Base-by-base conservation (phyloP, 768 basidiomycete genomes). In the Pleurotus tuoliensis region DNA sequence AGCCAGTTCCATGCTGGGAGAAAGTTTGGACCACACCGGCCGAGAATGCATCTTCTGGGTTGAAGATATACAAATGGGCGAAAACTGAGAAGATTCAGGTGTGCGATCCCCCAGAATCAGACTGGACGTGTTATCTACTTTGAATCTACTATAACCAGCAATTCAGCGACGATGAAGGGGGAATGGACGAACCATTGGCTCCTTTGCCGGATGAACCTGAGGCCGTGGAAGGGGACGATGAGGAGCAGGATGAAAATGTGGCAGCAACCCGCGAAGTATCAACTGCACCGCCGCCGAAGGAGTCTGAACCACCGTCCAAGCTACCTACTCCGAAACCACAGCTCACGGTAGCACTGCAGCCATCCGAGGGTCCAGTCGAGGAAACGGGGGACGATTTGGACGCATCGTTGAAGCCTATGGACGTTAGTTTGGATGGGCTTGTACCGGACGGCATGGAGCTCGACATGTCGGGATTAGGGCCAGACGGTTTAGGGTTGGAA, bases 1-100 rank as follows among this genome's bases (percentile, higher is more conserved):
- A 90, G 64, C 91, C 91, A 5, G 91, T 92, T n/a, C 82, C 79
- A 24, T 89, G 86, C 61, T 94, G 90, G 91, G 90, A 92, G 71
- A 89, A 87, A 71, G 74, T 78, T 37, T 90, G 88, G 88, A 75
- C 81, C 9, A 68, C 76, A 11, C 81, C 86, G 11, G 43, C 20
- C 37, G 86, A 86, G 56, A 76, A 74, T 54, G 73, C 81, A 20
- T 63, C 81, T 15, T 68, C 82, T 22, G 80, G 80, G 18, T 70
- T 92, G 47, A 87, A 84, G 64, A 76, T 91, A 20, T 82, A 78
- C 64, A 87, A 85, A 66, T 93, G 91, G 91, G 82, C 87, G 9
- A 88, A 86, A 66, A 89, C 89, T 12, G 88, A 92, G 56, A 88
- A 84, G 69, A 76, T 76, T 47, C 91, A 90, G 77, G 91, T 88